Conservation (phyloP, 345 rosid species). For the Theobroma cacao region DNA sequence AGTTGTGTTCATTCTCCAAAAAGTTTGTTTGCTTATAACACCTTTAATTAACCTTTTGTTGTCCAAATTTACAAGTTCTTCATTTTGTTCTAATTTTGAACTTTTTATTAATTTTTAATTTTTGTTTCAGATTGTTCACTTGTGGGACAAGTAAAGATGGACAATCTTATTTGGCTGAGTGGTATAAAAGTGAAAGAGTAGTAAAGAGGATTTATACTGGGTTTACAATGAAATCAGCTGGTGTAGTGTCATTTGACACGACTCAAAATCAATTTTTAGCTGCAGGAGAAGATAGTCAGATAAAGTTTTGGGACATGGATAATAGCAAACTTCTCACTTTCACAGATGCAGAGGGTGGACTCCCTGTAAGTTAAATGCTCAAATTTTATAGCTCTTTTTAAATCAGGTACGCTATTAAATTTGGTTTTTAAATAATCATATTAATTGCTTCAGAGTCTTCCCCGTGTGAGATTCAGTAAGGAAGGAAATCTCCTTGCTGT, state of each 20-base stretch:
- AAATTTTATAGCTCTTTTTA: background rate
- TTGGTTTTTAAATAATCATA: background rate
- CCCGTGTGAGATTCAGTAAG: slow-evolving; percentile 77
- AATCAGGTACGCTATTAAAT: slow-evolving; percentile 2
- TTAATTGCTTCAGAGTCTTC: slow-evolving; percentile 52
- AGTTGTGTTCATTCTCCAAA: background rate
- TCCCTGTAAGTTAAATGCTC: slow-evolving; percentile 59
- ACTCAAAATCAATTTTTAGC: slow-evolving; percentile 85
- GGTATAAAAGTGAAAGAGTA: slow-evolving; percentile 94
- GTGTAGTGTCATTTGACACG: slow-evolving; percentile 80
- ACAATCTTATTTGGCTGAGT: slow-evolving; percentile 76
- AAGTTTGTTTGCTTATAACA: background rate
- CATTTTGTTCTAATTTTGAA: background rate
- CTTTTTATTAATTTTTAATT: background rate
- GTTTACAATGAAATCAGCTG: slow-evolving; percentile 57
- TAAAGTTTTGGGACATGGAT: slow-evolving; percentile 98
- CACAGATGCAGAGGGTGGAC: slow-evolving; percentile 33
- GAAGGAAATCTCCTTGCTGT: slow-evolving; percentile 94
- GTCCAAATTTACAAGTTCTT: background rate
- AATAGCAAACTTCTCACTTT: slow-evolving; percentile 45
- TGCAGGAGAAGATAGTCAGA: slow-evolving; percentile 83
- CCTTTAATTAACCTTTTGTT: background rate
- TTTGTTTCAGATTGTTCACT: slow-evolving; percentile 7
- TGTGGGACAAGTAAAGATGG: slow-evolving; percentile 70
- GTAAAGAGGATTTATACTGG: slow-evolving; percentile 73